Evolutionary conservation across 1,284 basidiomycete genomes (phyloP).

Genomic region (Papiliotrema flavescens): DNA sequence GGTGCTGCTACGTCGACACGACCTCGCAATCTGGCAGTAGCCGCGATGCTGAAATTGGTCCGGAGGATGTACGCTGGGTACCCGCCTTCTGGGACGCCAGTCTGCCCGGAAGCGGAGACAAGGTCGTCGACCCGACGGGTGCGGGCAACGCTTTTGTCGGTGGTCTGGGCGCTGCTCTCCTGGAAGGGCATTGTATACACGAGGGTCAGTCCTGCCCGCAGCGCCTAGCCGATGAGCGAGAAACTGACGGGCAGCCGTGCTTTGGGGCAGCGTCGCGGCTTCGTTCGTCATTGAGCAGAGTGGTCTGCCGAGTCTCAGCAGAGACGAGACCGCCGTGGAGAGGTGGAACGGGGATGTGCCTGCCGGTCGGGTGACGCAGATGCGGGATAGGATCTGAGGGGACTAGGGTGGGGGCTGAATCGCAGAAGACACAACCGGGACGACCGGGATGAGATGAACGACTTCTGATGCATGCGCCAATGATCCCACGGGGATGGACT

Average conservation of each 20-base stretch:
- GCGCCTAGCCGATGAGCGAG: background rate
- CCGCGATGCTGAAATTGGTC: background rate
- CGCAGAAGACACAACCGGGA: background rate
- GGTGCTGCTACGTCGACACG: constrained; percentile 1
- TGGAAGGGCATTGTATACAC: constrained; percentile 24
- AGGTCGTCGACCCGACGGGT: constrained; percentile 44
- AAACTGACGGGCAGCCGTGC: constrained; percentile 23
- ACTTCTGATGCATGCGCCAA: too few species aligned
- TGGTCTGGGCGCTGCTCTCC: constrained; percentile 38
- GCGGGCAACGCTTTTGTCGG: constrained; percentile 48
- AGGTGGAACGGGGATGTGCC: constrained; percentile 35
- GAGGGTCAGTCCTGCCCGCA: constrained; percentile 25
- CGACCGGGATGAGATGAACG: too few species aligned
- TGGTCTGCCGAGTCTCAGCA: constrained; percentile 29
- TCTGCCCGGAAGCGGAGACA: constrained; percentile 5
- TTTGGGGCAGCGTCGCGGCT: constrained; percentile 43
- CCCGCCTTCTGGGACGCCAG: constrained; percentile 1
- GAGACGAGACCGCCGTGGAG: constrained; percentile 10
- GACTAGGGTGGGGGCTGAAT: background rate
- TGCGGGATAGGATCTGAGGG: constrained; percentile 2
- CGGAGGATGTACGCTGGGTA: background rate
- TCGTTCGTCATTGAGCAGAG: constrained; percentile 44
- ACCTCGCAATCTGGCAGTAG: background rate
- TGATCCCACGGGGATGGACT: too few species aligned
- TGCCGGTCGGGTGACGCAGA: constrained; percentile 13